Percentiles rank a stretch among this genome's conserved stretches.
phyloP scores from a whole-genome alignment of 345 rosid genomes.

The Stellera chamaejasme region DNA sequence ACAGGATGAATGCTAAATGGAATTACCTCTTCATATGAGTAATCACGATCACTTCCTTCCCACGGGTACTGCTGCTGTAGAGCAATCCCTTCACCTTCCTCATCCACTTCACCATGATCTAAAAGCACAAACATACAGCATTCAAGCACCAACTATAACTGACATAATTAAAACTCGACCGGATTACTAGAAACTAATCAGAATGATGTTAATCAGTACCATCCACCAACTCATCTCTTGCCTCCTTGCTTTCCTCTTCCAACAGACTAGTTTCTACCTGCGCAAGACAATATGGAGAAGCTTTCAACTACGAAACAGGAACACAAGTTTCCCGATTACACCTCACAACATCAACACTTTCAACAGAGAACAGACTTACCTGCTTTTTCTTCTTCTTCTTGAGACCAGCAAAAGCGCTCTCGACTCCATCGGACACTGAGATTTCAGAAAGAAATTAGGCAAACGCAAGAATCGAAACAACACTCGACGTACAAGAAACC shows the following conservation, averaged over 20 bases:
- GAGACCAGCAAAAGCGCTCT: conserved; percentile 64
- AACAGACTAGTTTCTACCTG: conserved; percentile 62
- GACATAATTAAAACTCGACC: neutral
- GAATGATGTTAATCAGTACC: conserved; percentile 36
- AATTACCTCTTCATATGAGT: conserved; percentile 73
- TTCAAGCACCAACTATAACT: neutral
- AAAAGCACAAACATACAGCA: conserved; percentile 1
- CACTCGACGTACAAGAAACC: neutral
- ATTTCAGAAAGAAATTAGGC: neutral
- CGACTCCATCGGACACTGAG: conserved; percentile 77
- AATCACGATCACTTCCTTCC: conserved; percentile 95
- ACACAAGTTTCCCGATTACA: neutral
- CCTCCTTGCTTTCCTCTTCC: conserved; percentile 59
- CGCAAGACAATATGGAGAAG: conserved; percentile 4
- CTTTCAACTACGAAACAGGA: neutral
- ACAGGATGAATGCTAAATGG: neutral
- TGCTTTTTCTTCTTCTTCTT: conserved; percentile 98
- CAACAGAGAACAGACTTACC: conserved; percentile 30
- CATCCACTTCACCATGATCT: conserved; percentile 60
- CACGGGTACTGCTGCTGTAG: conserved; percentile 60
- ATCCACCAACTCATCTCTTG: conserved; percentile 34
- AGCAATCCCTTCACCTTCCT: conserved; percentile 37
- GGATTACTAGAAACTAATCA: neutral
- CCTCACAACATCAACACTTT: neutral
- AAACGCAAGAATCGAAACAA: conserved; percentile 2